Conservation (phyloP, 768 basidiomycete species). For the Leccinum pellstonianum region DNA sequence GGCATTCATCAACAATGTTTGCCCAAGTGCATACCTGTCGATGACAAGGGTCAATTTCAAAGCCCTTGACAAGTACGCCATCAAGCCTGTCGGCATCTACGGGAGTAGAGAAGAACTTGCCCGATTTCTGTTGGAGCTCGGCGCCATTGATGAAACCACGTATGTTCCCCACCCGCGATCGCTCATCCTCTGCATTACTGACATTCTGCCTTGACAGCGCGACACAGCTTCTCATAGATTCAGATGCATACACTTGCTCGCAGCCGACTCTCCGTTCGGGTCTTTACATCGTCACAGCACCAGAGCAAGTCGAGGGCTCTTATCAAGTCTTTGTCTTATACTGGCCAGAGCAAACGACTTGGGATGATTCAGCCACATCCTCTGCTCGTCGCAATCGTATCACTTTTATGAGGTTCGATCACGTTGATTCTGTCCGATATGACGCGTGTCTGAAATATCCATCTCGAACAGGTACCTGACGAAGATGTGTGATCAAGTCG, state of each 20-base stretch:
- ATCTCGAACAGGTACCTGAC: constrained; percentile 48
- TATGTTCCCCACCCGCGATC: constrained; percentile 24
- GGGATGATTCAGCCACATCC: constrained; percentile 48
- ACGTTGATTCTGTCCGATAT: background rate
- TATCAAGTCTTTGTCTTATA: constrained; percentile 46
- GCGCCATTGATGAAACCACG: constrained; percentile 39
- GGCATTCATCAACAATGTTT: constrained; percentile 46
- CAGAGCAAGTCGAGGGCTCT: background rate
- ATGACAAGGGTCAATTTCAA: constrained; percentile 59
- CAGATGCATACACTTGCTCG: constrained; percentile 1
- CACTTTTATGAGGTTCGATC: constrained; percentile 57
- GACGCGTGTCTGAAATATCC: background rate
- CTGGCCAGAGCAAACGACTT: constrained; percentile 40
- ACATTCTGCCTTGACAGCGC: constrained; percentile 5
- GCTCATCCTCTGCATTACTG: background rate
- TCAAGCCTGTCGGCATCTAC: constrained; percentile 58
- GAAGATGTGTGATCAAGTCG: constrained; percentile 55
- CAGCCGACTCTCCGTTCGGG: constrained; percentile 23
- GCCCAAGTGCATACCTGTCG: constrained; percentile 51
- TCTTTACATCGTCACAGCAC: constrained; percentile 18
- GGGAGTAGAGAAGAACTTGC: constrained; percentile 54
- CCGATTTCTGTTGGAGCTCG: constrained; percentile 39
- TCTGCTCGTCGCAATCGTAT: constrained; percentile 51
- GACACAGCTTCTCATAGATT: constrained; percentile 14
- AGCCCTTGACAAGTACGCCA: constrained; percentile 41